phyloP scores from a whole-genome alignment of 768 basidiomycete species.

The Kwoniella dendrophila region DNA sequence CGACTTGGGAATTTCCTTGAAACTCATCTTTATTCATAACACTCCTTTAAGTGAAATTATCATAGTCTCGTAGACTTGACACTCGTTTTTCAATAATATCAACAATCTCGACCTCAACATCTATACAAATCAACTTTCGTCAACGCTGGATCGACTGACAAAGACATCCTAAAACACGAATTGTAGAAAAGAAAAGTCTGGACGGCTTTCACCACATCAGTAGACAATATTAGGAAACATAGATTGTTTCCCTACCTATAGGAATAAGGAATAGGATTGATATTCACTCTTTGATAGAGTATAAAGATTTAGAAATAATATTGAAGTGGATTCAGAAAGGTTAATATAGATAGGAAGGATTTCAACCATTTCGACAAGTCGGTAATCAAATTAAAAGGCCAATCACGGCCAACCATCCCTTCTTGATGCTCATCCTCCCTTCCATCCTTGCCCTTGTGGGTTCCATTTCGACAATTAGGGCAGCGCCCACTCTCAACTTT shows the following conservation, averaged over 20 bases:
- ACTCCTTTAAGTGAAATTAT: background rate
- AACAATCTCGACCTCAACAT: constrained; percentile 6
- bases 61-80: constrained; percentile 4
- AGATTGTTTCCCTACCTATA: constrained; percentile 18
- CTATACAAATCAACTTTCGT: background rate
- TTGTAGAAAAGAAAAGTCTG: background rate
- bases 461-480: constrained; percentile 17
- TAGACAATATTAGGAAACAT: constrained; percentile 1
- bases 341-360: background rate
- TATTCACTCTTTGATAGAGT: constrained; percentile 23
- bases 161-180: background rate
- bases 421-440: constrained; percentile 24
- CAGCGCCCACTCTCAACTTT: constrained; percentile 59
- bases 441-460: constrained; percentile 32
- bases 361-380: background rate
- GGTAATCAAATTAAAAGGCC: constrained; percentile 4
- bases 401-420: constrained; percentile 7
- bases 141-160: constrained; percentile 19
- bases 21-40: too few species aligned
- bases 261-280: background rate
- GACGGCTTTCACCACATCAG: background rate
- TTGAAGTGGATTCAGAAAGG: background rate
- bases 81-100: constrained; percentile 9
- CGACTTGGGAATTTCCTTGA: background rate
- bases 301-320: constrained; percentile 3